Base-by-base conservation (phyloP, 2,329 filamentous ascomycete genomes). In the Botryotinia convoluta region DNA sequence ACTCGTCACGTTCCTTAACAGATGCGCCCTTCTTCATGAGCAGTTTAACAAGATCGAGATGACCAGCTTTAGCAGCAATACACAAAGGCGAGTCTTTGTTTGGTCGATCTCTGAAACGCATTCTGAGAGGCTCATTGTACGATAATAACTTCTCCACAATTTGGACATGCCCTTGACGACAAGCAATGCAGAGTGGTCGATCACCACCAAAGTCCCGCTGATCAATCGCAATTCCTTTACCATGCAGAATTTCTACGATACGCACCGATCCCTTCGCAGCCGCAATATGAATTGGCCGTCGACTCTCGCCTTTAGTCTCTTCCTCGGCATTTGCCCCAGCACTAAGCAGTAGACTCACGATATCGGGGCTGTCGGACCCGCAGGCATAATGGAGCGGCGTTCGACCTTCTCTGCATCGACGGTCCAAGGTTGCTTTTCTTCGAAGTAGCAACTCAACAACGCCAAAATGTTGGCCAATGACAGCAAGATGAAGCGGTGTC, bases 331-430 rank as follows among this genome's bases (percentile, higher is more conserved):
- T 26, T 8, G 73, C 74, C 18, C 73, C 69, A 35, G 65, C 70
- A 32, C 48, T 73, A 16, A 74, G 57, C 39, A 74, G 42, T 26
- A 74, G 45, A 29, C 70, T 71, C 7, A 75, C 70, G 20, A 74
- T 64, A 20, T 74, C 74, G 6, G 61, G n/a, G 32, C 59, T 71
- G 8, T 71, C 45, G 7, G 48, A 62, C 8, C 61, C 48, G 20
- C 73, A 74, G 39, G 74, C 73, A 69, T 73, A 75, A 64, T 74
- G 73, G 4, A 75, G 37, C 26, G 73, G 74, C n/a, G 64, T 74
- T 48, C 70, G 59, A 3, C 73, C 69, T 37, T 68, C 45, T 61
- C 70, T 72, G 16, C 64, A 72, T 32, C 35, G 44, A 16, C 12
- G 39, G 2, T 69, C 73, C 4, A 69, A 32, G 5, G 20, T 29